Conservation (phyloP, 345 rosid genomes). For the Euphorbia peplus region DNA sequence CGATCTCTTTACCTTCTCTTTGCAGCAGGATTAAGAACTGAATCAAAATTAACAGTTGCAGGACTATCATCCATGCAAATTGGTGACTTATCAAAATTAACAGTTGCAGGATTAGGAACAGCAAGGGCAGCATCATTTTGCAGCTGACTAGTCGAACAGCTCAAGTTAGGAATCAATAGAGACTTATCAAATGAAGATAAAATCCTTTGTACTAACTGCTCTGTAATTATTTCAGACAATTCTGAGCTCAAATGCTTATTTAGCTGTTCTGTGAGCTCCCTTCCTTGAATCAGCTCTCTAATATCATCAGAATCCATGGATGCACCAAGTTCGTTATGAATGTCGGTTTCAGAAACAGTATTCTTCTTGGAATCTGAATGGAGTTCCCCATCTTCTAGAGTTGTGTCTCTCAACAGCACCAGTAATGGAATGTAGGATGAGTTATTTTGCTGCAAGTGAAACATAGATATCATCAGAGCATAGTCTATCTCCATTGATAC, state of each 20-base stretch:
- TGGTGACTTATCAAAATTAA: slow-evolving; percentile 18
- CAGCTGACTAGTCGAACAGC: slow-evolving; percentile 15
- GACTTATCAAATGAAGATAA: slow-evolving; percentile 30
- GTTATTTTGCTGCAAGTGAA: not conserved
- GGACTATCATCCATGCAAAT: not conserved
- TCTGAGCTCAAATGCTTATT: slow-evolving; percentile 14
- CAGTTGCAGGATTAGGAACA: not conserved
- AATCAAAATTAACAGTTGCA: not conserved
- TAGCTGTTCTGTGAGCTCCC: slow-evolving; percentile 24
- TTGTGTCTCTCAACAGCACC: not conserved
- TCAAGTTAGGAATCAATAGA: slow-evolving; percentile 24
- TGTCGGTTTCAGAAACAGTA: not conserved
- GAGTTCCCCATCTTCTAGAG: not conserved
- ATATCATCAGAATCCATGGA: not conserved
- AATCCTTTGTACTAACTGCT: slow-evolving; percentile 18
- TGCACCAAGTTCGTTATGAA: not conserved
- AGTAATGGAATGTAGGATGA: not conserved
- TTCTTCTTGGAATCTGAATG: not conserved
- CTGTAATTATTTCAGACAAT: slow-evolving; percentile 19
- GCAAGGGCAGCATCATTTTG: slow-evolving; percentile 21
- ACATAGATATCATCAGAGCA: not conserved
- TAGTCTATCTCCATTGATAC: too few species aligned
- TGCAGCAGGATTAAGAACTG: not conserved
- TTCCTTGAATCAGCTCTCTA: slow-evolving; percentile 28
- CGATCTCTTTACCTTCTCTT: not conserved